Base-by-base conservation (phyloP, 2,329 filamentous ascomycete species). In the Aspergillus sp. region DNA sequence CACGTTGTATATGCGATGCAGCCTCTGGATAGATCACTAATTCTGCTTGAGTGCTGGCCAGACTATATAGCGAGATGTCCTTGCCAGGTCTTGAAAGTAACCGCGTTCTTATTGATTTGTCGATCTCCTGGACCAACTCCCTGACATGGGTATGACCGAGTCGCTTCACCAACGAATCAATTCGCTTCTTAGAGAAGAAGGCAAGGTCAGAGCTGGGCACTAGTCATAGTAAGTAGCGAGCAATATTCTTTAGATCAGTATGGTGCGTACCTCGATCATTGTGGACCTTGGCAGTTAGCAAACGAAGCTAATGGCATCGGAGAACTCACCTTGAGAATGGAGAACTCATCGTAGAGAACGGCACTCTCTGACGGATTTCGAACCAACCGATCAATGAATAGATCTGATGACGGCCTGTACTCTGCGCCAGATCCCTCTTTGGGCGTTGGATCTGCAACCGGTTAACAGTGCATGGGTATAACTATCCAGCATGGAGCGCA, bases 131-230 rank as follows among this genome's bases (percentile, higher is more conserved):
- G 17, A 53, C 27, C 15, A 53, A 5, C 5, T 53, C 51, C 15
- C 27, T 31, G 5, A 53, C n/a, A 4, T 23, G 27, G 5, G 24
- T n/a, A n/a, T 37, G 35, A 1, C 51, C 51, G 19, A 53, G 41
- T 21, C 51, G 35, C 23, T 53, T 45, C 51, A 46, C 40, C n/a
- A 53, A 23, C 6, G 51, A 53, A 4, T 53, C 39, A 6, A 53
- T 17, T 17, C 51, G 21, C 14, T 53, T 45, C 6, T 44, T n/a
- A 5, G 51, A 45, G 31, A 53, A 53, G n/a, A 53, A 53, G 2
- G 51, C 51, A n/a, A 53, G 19, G 1, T 41, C 41, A 2, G 51
- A 53, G 15, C 51, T 53, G 7, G 51, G 27, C 6, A 53, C 51
- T 53, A 21, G 6, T 45, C 8, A 19, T 15, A 40, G 35, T 23